Evolutionary conservation across 805 yeast genomes (phyloP), one percentile per base, ranked within the genome.

Genomic region (Jamesozyma gamospora): DNA sequence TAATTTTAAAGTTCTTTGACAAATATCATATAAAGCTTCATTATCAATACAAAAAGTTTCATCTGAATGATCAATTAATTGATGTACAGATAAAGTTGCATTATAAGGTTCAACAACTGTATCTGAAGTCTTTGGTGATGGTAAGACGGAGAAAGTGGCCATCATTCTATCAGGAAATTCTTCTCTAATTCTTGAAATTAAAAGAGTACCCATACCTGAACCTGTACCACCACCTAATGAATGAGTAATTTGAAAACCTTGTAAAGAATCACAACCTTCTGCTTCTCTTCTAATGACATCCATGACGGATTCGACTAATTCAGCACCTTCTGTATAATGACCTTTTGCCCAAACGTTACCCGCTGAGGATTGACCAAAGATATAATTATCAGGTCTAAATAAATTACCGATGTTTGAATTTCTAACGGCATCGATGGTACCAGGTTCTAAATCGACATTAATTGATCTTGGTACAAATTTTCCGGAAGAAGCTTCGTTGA

Each of bases 311-410:
- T 87, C 95, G 32, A 84, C 88, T 49, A 87, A 72, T 69, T 87
- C 96, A 4, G 96, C 95, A 53, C 96, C 96, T 65, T 87, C 96
- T 29, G 96, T 87, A 70, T 87, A 87, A 67, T 83, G 92, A 58
- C 96, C 96, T 64, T 86, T 87, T 41, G 96, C 96, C 96, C 96
- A 87, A 53, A 84, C 94, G 58, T 87, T 87, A 54, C 95, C 96
- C 1, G 96, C 96, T 21, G 94, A 83, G 24, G 88, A 76, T 64
- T 85, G 94, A 36, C 95, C 95, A 57, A 77, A 82, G 47, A 87
- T 82, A 55, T 76, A 79, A 67, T 86, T 86, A 61, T 87, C 96
- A 25, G 96, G 96, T 66, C 96, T 82, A 65, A 85, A 87, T 50
- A 87, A 68, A 58, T 79, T 76, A 47, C 95, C 95, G 54, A 79